Conservation (phyloP, 495 filamentous ascomycete species). For the Tuber magnatum region DNA sequence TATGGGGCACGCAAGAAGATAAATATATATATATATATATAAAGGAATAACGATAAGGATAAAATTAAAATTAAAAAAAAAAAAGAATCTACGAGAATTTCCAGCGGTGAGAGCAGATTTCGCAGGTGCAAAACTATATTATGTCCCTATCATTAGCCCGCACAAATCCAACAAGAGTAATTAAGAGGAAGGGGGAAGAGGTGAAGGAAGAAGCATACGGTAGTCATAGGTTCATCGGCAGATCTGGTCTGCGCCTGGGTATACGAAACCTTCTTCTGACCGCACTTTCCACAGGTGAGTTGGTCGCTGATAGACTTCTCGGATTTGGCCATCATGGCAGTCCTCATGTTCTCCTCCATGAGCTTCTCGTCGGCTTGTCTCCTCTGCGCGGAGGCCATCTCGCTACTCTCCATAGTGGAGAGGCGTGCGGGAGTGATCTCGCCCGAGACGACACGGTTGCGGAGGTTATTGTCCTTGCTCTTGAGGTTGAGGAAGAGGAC, state of each 20-base stretch:
- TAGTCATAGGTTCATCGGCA: constrained; percentile 88
- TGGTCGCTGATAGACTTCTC: constrained; percentile 80
- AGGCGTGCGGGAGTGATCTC: constrained; percentile 64
- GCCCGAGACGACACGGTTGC: constrained; percentile 64
- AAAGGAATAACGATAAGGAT: not conserved
- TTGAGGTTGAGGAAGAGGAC: constrained; percentile 90
- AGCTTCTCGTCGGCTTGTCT: constrained; percentile 60
- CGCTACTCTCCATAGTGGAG: constrained; percentile 56
- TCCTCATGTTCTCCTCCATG: constrained; percentile 86
- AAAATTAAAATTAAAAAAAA: too few relatives aligned
- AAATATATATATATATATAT: not conserved
- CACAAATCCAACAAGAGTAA: not conserved
- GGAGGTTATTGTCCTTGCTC: constrained; percentile 76
- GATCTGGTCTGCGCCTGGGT: constrained; percentile 90
- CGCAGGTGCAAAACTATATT: constrained; percentile 61
- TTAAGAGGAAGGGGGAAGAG: not conserved
- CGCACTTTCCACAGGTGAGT: constrained; percentile 81
- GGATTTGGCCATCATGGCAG: constrained; percentile 81
- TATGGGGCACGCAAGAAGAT: not conserved
- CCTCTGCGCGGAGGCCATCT: constrained; percentile 69
- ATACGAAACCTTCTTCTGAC: constrained; percentile 87
- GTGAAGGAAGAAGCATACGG: constrained; percentile 37
- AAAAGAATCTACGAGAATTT: constrained; percentile 46
- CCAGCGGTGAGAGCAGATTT: constrained; percentile 67
- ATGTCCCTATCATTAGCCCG: not conserved